Percentiles rank a stretch among this genome's conserved stretches.
These are phyloP conservation scores for Podila minutissima DNA, from an alignment of 192 early-diverging fungal genomes.

Conservation along the genomic window DNA sequence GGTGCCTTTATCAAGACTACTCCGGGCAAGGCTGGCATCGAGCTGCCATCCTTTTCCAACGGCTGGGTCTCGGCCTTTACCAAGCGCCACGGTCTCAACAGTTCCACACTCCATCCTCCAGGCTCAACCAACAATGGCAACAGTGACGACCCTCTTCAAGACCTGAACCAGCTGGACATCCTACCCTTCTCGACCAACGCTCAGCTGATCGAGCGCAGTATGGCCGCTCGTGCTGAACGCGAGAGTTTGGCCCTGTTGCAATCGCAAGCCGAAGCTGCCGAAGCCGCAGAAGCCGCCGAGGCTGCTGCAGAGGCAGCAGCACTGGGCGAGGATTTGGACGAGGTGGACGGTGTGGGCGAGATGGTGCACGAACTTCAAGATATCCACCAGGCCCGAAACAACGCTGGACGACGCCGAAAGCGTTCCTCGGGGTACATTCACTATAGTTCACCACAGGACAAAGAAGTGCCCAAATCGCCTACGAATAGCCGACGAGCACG, in stretches of 20 bases:
- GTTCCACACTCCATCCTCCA: constrained; percentile 19
- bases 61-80: constrained; percentile 51
- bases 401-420: no score
- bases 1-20: constrained; percentile 19
- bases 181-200: constrained; percentile 21
- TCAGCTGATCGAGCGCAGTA: constrained; percentile 8
- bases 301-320: constrained; percentile 3
- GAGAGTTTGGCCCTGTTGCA: background rate
- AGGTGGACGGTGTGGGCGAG: background rate
- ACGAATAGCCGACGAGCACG: background rate
- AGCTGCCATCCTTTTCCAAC: constrained; percentile 38
- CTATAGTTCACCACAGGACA: background rate
- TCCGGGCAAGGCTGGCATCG: background rate
- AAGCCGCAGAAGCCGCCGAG: background rate
- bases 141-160: background rate
- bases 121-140: constrained; percentile 1
- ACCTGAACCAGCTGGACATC: background rate
- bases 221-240: background rate
- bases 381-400: background rate
- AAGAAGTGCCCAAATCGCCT: background rate
- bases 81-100: constrained; percentile 25
- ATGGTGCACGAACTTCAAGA: background rate
- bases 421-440: no score
- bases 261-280: background rate
- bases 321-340: background rate